Evolutionary conservation across 495 filamentous ascomycete species (phyloP).

Genomic region (Aspergillus baeticus): DNA sequence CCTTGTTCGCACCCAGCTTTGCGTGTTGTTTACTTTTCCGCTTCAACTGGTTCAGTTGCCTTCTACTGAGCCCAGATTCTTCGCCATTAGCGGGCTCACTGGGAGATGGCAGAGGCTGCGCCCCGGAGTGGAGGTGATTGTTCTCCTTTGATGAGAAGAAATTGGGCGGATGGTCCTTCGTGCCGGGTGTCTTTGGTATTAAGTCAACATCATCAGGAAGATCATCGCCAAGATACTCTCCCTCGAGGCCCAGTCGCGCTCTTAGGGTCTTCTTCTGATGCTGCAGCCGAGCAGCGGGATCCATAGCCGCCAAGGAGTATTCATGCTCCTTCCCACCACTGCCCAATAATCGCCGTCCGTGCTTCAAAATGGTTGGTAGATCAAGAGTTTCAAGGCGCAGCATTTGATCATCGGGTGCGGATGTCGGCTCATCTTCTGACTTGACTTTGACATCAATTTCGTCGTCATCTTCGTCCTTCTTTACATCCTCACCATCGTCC

Average conservation of each 20-base stretch:
- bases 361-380: slow-evolving; percentile 71
- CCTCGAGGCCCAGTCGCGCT: slow-evolving; percentile 77
- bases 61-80: slow-evolving; percentile 76
- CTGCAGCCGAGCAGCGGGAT: slow-evolving; percentile 74
- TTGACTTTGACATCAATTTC: slow-evolving; percentile 49
- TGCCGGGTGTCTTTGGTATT: slow-evolving; percentile 47
- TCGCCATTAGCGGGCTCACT: slow-evolving; percentile 52
- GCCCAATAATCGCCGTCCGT: slow-evolving; percentile 77
- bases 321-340: slow-evolving; percentile 82
- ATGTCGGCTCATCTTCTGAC: slow-evolving; percentile 34
- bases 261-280: slow-evolving; percentile 87
- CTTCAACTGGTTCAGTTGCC: slow-evolving; percentile 92
- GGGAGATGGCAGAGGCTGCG: slow-evolving; percentile 50
- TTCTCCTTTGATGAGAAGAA: slow-evolving; percentile 34
- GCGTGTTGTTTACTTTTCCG: slow-evolving; percentile 83
- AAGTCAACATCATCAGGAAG: slow-evolving; percentile 65
- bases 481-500: slow-evolving; percentile 50
- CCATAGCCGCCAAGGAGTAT: slow-evolving; percentile 75
- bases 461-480: slow-evolving; percentile 54
- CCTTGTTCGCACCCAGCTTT: slow-evolving; percentile 83
- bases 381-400: slow-evolving; percentile 76
- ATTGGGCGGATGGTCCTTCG: slow-evolving; percentile 42
- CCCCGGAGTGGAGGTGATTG: slow-evolving; percentile 40
- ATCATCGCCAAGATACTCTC: slow-evolving; percentile 83
- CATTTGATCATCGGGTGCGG: slow-evolving; percentile 45